A percentile compares a stretch with the other conserved stretches of the same genome.
phyloP scores from a whole-genome alignment of 306 rosid species.

The Prunus padus region DNA sequence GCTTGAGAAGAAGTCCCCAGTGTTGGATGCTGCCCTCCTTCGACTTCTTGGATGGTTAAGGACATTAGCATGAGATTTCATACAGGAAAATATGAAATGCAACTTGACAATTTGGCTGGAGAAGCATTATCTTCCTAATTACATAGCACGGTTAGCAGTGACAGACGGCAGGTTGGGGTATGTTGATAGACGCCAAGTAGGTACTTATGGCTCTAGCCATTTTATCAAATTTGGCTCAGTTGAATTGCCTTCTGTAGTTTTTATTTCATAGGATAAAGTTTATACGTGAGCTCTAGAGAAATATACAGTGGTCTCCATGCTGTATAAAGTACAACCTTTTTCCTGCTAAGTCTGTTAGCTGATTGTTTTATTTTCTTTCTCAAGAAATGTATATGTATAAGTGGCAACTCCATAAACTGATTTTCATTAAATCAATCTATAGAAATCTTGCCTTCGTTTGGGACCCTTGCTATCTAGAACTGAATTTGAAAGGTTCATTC shows the following conservation, averaged over 20 bases:
- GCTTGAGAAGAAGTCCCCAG: constrained; percentile 80
- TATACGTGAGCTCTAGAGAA: background rate
- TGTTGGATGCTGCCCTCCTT: constrained; percentile 73
- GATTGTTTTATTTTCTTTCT: background rate
- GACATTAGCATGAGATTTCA: constrained; percentile 60
- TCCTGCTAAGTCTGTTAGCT: background rate
- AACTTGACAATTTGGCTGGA: constrained; percentile 2
- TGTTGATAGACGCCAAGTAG: background rate
- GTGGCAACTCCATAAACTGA: background rate
- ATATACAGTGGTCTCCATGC: background rate
- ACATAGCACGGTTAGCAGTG: background rate
- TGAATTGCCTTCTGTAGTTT: background rate
- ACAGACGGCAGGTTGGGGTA: background rate
- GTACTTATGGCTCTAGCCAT: too few species aligned
- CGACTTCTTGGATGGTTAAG: constrained; percentile 76
- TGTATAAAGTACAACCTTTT: background rate
- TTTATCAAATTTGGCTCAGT: too few species aligned
- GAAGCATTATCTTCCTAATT: constrained; percentile 16
- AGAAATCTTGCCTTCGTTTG: constrained; percentile 7
- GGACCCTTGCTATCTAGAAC: background rate
- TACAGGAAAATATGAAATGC: constrained; percentile 5
- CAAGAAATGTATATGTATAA: background rate
- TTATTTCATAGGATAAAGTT: background rate
- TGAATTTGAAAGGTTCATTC: constrained; percentile 6
- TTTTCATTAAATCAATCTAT: background rate